A percentile compares a stretch with the other conserved stretches of the same genome.
phyloP scores from a whole-genome alignment of 306 rosid genomes.

The Vigna mungo region DNA sequence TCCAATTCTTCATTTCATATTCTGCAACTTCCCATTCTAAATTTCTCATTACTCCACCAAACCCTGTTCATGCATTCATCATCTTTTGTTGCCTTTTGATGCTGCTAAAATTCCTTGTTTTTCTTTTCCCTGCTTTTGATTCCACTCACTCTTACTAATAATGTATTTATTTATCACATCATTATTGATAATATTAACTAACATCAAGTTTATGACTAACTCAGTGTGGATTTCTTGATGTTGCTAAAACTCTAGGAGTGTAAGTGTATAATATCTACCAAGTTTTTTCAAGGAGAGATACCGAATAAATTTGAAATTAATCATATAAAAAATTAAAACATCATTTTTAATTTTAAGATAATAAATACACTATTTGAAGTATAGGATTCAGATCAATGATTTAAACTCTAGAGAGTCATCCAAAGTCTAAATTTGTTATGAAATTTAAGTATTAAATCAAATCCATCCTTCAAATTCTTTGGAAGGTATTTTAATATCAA shows the following conservation, averaged over 20 bases:
- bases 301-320: too few relatives aligned
- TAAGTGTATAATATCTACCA: not conserved
- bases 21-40: conserved; percentile 2
- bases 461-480: too few relatives aligned
- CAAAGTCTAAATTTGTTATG: too few relatives aligned
- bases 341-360: too few relatives aligned
- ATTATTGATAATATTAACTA: not conserved
- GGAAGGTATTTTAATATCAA: too few relatives aligned
- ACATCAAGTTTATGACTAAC: not conserved
- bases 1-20: conserved; percentile 1
- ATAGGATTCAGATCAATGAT: accelerated
- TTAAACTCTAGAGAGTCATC: too few relatives aligned
- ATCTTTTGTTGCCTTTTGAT: conserved; percentile 39
- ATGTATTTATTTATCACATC: not conserved
- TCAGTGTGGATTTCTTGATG: not conserved
- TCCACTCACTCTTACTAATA: conserved; percentile 26
- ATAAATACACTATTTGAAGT: too few relatives aligned
- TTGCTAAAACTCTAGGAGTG: not conserved
- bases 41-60: conserved; percentile 1
- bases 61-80: conserved; percentile 33
- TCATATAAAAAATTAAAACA: too few relatives aligned
- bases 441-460: too few relatives aligned
- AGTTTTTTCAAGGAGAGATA: too few relatives aligned
- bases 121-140: conserved; percentile 10
- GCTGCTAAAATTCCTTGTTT: not conserved